phyloP scores from a whole-genome alignment of 345 rosid species.

The Acer yangbiense region DNA sequence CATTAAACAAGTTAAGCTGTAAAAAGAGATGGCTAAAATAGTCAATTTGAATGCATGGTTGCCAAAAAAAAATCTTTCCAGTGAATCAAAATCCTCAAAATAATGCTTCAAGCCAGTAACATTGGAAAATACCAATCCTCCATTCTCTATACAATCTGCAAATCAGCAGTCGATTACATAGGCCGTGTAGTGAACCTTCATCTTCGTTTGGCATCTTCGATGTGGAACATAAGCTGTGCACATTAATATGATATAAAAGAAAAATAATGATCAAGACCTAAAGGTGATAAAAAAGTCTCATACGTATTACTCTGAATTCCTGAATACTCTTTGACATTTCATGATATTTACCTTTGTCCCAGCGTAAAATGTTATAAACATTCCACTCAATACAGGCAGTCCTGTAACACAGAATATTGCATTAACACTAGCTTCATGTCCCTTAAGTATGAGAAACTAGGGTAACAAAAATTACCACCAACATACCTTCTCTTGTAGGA shows the following conservation, averaged over 20 bases:
- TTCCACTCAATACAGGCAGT: constrained; percentile 54
- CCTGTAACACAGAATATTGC: constrained; percentile 45
- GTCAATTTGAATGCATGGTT: neutral
- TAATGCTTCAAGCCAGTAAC: neutral
- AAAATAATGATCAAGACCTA: neutral
- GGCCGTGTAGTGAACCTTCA: neutral
- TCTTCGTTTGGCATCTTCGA: constrained; percentile 47
- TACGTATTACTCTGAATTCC: neutral
- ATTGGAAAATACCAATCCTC: neutral
- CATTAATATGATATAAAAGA: neutral
- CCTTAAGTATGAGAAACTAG: constrained; percentile 5
- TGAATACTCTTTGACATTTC: neutral
- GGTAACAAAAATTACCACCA: neutral
- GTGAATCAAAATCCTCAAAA: neutral
- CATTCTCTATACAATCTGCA: neutral
- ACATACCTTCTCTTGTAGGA: constrained; percentile 64
- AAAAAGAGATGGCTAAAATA: neutral
- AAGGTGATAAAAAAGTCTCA: neutral
- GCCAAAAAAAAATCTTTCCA: neutral
- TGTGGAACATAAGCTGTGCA: constrained; percentile 82
- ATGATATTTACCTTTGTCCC: constrained; percentile 73
- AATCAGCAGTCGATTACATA: neutral
- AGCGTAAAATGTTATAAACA: constrained; percentile 68
- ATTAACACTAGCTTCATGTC: neutral
- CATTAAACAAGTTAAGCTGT: neutral